Evolutionary conservation across 306 rosid genomes (phyloP).

Genomic region (Styphnolobium japonicum): DNA sequence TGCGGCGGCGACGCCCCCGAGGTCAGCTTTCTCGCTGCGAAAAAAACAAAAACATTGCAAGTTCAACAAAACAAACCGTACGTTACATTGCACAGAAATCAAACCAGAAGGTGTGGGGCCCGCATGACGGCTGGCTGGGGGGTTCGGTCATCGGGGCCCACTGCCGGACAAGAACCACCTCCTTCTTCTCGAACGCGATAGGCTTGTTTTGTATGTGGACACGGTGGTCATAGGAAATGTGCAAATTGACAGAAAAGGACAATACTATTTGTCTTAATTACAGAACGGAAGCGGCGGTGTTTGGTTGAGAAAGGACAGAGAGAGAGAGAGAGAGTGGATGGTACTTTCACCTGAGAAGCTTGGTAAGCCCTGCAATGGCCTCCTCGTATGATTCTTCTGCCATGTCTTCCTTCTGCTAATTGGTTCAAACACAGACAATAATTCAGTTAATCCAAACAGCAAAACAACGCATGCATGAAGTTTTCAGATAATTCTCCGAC

Average conservation of each 20-base stretch:
- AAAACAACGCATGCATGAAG: background rate
- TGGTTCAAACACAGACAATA: background rate
- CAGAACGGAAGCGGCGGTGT: background rate
- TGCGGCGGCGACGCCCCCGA: constrained; percentile 48
- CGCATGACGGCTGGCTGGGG: too few relatives aligned
- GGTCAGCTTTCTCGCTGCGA: constrained; percentile 42
- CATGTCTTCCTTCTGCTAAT: constrained; percentile 54
- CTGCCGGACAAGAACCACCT: background rate
- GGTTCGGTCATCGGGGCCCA: background rate
- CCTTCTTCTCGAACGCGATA: too few relatives aligned
- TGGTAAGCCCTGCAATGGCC: constrained; percentile 58
- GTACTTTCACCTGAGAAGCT: constrained; percentile 58
- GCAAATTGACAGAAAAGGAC: background rate
- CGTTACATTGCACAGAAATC: background rate
- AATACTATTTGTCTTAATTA: background rate
- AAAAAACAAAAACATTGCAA: background rate
- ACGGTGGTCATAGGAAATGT: background rate
- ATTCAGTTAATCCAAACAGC: background rate
- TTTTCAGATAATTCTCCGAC: background rate
- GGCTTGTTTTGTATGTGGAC: too few relatives aligned
- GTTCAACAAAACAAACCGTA: background rate
- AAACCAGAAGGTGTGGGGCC: background rate
- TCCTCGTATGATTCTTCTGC: constrained; percentile 48
- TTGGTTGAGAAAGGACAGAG: background rate
- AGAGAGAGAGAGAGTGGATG: background rate